Conservation (phyloP, 108 stramenopile species). For the Cyclotella baltica region DNA sequence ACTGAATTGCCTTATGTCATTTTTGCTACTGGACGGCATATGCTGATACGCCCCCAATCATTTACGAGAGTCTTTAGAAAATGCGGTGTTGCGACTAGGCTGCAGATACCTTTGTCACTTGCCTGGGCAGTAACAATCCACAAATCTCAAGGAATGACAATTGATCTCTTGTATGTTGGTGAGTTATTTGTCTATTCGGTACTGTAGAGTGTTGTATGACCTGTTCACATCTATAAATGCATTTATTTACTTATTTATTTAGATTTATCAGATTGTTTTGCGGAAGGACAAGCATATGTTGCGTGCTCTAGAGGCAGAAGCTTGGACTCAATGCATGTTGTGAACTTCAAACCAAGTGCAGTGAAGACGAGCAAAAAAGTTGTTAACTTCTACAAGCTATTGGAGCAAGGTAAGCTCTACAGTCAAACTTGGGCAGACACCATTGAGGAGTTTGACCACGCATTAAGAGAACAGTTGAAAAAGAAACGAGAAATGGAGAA, state of each 20-base stretch:
- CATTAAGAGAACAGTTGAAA: constrained; percentile 20
- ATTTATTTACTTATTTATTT: constrained; percentile 12
- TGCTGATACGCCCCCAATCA: constrained; percentile 43
- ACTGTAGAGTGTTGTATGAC: constrained; percentile 13
- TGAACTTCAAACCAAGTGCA: constrained; percentile 37
- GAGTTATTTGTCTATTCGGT: constrained; percentile 8
- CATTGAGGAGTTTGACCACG: constrained; percentile 32
- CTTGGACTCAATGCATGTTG: constrained; percentile 48
- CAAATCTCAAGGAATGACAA: constrained; percentile 91
- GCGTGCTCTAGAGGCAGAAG: constrained; percentile 76
- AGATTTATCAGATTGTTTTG: constrained; percentile 68
- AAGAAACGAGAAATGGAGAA: constrained; percentile 19
- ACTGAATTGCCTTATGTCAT: constrained; percentile 35
- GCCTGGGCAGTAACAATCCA: constrained; percentile 70
- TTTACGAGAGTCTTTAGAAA: constrained; percentile 36
- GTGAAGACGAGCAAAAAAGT: constrained; percentile 49
- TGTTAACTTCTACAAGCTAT: constrained; percentile 32
- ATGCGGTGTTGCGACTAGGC: constrained; percentile 25
- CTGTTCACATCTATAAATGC: not conserved
- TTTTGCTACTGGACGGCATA: constrained; percentile 25
- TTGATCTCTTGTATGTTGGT: constrained; percentile 63
- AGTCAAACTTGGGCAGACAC: constrained; percentile 35
- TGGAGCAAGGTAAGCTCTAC: constrained; percentile 25
- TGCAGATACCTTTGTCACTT: constrained; percentile 53
- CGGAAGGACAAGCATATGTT: constrained; percentile 87